phyloP scores from a whole-genome alignment of 768 basidiomycete genomes.

The Trametes coccinea region DNA sequence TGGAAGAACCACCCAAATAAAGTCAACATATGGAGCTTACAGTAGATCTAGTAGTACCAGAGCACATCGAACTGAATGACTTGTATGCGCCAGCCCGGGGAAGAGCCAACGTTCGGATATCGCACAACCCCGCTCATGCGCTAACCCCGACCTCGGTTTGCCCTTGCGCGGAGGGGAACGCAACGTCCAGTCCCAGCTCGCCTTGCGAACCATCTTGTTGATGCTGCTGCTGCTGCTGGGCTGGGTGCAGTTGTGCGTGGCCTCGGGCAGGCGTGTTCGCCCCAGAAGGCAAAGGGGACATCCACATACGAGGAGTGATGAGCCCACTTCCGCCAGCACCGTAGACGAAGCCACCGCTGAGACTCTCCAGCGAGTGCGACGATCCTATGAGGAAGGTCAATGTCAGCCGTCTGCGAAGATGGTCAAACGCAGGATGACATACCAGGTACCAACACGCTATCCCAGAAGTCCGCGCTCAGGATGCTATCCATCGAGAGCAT shows the following conservation, averaged over 20 bases:
- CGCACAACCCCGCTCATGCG: background rate
- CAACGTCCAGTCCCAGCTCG: constrained; percentile 3
- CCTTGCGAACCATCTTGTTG: constrained; percentile 9
- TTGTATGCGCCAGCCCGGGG: background rate
- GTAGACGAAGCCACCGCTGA: constrained; percentile 84
- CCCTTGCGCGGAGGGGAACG: constrained; percentile 5
- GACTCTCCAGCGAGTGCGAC: constrained; percentile 75
- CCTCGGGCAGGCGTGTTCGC: constrained; percentile 42
- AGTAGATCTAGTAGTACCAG: background rate
- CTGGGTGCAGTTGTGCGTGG: constrained; percentile 5
- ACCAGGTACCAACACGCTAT: constrained; percentile 86
- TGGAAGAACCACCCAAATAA: background rate
- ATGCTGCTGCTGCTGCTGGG: constrained; percentile 26
- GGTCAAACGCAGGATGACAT: constrained; percentile 10
- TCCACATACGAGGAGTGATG: constrained; percentile 70
- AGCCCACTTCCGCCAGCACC: constrained; percentile 82
- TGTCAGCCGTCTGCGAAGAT: background rate
- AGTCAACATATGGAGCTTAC: background rate
- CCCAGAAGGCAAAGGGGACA: constrained; percentile 62
- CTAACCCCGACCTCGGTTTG: constrained; percentile 6
- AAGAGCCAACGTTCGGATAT: background rate
- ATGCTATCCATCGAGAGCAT: constrained; percentile 82
- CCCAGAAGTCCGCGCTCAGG: constrained; percentile 81
- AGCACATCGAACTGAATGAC: background rate
- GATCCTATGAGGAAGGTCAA: constrained; percentile 51